Base-by-base conservation (phyloP, 257 asterid species). In the Solanum commersonii region DNA sequence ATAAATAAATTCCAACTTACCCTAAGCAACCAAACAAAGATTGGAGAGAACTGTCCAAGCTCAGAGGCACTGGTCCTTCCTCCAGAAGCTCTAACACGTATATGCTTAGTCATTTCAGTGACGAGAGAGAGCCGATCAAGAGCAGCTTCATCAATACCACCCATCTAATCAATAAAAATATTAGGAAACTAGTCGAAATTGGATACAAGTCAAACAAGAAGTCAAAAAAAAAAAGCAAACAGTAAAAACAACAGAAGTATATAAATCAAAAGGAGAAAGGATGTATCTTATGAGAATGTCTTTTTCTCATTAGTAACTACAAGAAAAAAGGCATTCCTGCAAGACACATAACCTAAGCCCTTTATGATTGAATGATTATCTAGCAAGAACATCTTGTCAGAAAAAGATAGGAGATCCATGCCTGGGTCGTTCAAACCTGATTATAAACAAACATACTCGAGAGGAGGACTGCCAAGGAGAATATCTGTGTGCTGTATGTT, bases 71-170 rank as follows among this genome's bases (percentile, higher is more conserved):
- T 92, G 89, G 91, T 92, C 92, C 91, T 94, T 68, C 98, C 97
- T 68, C 97, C 98, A 84, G 98, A 94, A 38, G 99, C 99, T 90
- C 98, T 93, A 37, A 96, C 98, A 42, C 99, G 98, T 87, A 97
- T 97, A 91, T 95, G 99, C 94, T 97, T 97, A 86, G 99, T 96
- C 99, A 96, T 97, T 93, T 97, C 99, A 46, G 99, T 97, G 89
- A 97, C 99, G 85, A 97, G 98, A 87, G 99, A 97, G 78, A 97
- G 96, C 63, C 99, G 98, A 91, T 97, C 99, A 65, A 97, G 94
- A 83, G 99, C 97, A 92, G 98, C 98, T 94, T 97, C 99, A 91
- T 97, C 99, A 89, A 97, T 97, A 74, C 98, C 99, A 88, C 99
- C 99, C 99, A 97, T 97, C 99, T 97, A 91, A 86, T 89, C 44